These are phyloP conservation scores for Xylaria longipes DNA, from an alignment of 495 filamentous ascomycete species.

Conservation along the genomic window DNA sequence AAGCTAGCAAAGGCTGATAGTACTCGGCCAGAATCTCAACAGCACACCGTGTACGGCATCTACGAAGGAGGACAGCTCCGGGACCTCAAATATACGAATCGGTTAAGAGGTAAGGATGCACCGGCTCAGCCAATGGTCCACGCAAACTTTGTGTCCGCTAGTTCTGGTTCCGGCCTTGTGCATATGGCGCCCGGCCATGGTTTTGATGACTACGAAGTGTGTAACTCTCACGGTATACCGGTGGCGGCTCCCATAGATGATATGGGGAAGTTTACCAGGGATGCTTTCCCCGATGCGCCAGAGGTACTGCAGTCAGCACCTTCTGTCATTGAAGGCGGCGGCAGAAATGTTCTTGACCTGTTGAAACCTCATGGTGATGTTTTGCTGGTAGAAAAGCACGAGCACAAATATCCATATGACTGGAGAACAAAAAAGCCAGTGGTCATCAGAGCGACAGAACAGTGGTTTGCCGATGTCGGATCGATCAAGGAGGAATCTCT, in stretches of 20 bases:
- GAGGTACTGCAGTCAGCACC: slow-evolving; percentile 56
- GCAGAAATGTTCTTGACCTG: slow-evolving; percentile 69
- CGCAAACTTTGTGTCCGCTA: slow-evolving; percentile 84
- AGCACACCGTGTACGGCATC: slow-evolving; percentile 51
- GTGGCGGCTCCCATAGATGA: slow-evolving; percentile 83
- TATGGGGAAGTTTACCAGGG: slow-evolving; percentile 75
- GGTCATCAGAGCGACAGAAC: slow-evolving; percentile 88
- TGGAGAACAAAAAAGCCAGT: slow-evolving; percentile 95
- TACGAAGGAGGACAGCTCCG: slow-evolving; percentile 72
- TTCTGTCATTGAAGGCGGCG: slow-evolving; percentile 63
- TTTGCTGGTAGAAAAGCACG: slow-evolving; percentile 69
- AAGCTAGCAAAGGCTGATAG: slow-evolving; percentile 35
- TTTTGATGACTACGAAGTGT: slow-evolving; percentile 93
- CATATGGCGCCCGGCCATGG: slow-evolving; percentile 95
- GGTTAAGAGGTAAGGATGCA: slow-evolving; percentile 60
- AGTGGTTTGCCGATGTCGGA: slow-evolving; percentile 96
- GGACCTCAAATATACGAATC: slow-evolving; percentile 69
- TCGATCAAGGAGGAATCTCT: slow-evolving; percentile 77
- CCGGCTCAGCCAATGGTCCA: slow-evolving; percentile 71
- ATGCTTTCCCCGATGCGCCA: slow-evolving; percentile 72
- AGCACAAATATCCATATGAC: slow-evolving; percentile 96
- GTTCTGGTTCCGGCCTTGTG: slow-evolving; percentile 89
- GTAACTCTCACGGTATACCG: slow-evolving; percentile 66
- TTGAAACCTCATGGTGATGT: slow-evolving; percentile 59
- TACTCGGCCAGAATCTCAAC: slow-evolving; percentile 39